These are phyloP conservation scores for Fomitiporia mediterranea DNA, from an alignment of 1,284 basidiomycete genomes.

Conservation along the genomic window DNA sequence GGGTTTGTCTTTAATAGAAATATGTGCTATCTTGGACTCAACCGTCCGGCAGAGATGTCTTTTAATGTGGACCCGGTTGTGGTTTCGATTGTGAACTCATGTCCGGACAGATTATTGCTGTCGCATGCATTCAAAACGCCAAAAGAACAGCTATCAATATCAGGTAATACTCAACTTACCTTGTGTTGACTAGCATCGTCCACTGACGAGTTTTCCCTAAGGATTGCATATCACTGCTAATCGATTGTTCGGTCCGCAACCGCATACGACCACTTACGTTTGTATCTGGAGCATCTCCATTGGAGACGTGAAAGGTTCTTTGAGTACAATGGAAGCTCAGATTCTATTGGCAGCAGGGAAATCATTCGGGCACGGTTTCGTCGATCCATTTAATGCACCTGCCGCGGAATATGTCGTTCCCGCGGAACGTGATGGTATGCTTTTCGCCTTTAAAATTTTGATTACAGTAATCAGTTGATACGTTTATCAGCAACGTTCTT, in stretches of 20 bases:
- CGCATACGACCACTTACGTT: slow-evolving; percentile 78
- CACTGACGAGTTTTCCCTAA: slow-evolving; percentile 32
- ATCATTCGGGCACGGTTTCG: slow-evolving; percentile 65
- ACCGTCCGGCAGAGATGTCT: slow-evolving; percentile 67
- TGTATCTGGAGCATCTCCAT: slow-evolving; percentile 85
- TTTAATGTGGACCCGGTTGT: slow-evolving; percentile 63
- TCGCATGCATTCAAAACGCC: slow-evolving; percentile 24
- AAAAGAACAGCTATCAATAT: slow-evolving; percentile 20
- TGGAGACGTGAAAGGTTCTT: slow-evolving; percentile 53
- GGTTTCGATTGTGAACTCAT: slow-evolving; percentile 46
- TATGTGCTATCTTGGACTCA: too few species aligned
- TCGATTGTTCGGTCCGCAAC: slow-evolving; percentile 83
- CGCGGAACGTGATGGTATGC: slow-evolving; percentile 68
- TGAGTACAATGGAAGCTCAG: slow-evolving; percentile 54
- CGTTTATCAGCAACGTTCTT: slow-evolving; percentile 60
- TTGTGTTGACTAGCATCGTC: neutral
- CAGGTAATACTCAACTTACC: slow-evolving; percentile 2
- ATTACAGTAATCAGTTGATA: neutral
- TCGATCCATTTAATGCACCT: slow-evolving; percentile 77
- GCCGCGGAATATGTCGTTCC: slow-evolving; percentile 61
- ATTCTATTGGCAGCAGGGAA: slow-evolving; percentile 49
- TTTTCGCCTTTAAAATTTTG: neutral
- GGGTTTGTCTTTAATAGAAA: slow-evolving; percentile 67
- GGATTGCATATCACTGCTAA: slow-evolving; percentile 79
- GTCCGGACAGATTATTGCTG: slow-evolving; percentile 42